These are phyloP conservation scores for Globisporangium polare DNA, from an alignment of 352 stramenopile species.

Conservation along the genomic window DNA sequence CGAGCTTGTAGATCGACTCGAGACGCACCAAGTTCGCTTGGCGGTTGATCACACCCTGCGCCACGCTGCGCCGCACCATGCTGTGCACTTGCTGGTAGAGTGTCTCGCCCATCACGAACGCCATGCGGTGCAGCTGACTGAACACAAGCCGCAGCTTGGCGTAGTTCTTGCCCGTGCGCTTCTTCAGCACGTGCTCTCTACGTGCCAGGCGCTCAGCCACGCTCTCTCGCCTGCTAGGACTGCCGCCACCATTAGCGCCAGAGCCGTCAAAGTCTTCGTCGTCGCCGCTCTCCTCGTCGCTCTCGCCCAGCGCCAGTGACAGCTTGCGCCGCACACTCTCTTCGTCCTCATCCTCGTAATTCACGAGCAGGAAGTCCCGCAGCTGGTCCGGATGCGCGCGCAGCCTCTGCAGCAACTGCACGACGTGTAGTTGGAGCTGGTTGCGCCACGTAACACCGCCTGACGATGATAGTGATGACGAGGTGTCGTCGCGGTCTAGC, in stretches of 20 bases:
- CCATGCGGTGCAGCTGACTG: slow-evolving; percentile 30
- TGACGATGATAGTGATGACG: too few relatives aligned
- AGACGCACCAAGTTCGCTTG: slow-evolving; percentile 46
- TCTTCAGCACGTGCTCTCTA: slow-evolving; percentile 3
- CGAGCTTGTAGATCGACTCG: slow-evolving; percentile 55
- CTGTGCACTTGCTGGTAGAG: slow-evolving; percentile 36
- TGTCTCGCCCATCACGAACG: slow-evolving; percentile 34
- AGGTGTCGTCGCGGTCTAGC: neutral
- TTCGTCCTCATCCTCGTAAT: slow-evolving; percentile 21
- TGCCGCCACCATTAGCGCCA: neutral
- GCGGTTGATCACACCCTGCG: slow-evolving; percentile 33
- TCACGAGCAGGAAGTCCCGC: slow-evolving; percentile 27
- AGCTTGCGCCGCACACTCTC: slow-evolving; percentile 2
- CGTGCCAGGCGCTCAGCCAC: neutral
- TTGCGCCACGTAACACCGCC: slow-evolving; percentile 23
- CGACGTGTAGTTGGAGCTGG: slow-evolving; percentile 42
- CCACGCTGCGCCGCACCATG: slow-evolving; percentile 43
- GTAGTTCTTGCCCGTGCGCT: slow-evolving; percentile 11
- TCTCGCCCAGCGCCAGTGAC: slow-evolving; percentile 13
- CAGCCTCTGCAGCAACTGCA: slow-evolving; percentile 41
- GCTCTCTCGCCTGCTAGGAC: neutral
- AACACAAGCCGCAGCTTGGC: slow-evolving; percentile 28
- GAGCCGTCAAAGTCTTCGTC: neutral
- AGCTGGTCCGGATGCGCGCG: slow-evolving; percentile 30
- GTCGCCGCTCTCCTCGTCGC: slow-evolving; percentile 7